Evolutionary conservation across 306 rosid species (phyloP).

Genomic region (Quercus dentata): DNA sequence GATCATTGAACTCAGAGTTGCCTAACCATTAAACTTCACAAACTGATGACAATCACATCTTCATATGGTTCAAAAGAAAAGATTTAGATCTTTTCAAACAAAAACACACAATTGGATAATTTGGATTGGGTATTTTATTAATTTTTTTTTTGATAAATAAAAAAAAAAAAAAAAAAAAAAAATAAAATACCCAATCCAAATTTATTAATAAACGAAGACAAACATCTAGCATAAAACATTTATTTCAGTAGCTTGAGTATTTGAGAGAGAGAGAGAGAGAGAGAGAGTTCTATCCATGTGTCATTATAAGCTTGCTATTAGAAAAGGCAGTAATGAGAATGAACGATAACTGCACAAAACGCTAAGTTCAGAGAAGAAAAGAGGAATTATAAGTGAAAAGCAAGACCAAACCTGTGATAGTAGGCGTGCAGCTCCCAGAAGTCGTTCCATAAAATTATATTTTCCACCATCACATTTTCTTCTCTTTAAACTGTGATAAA

Average conservation of each 20-base stretch:
- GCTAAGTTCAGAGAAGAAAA: neutral
- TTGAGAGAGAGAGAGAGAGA: neutral
- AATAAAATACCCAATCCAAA: too few relatives aligned
- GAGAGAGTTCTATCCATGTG: neutral
- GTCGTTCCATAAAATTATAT: conserved; percentile 71
- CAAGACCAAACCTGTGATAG: conserved; percentile 53
- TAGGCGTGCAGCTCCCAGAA: conserved; percentile 75
- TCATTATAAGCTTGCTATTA: neutral
- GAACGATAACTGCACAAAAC: neutral
- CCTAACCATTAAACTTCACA: neutral
- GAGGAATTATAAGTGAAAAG: neutral
- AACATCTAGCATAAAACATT: neutral
- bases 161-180: too few relatives aligned
- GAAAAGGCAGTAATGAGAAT: neutral
- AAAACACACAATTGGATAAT: neutral
- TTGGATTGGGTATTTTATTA: neutral
- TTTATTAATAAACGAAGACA: neutral
- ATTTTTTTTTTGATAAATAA: too few relatives aligned
- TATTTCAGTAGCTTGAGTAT: neutral
- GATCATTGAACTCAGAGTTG: neutral
- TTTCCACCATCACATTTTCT: conserved; percentile 61
- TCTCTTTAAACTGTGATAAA: conserved; percentile 64
- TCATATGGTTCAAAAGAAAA: neutral
- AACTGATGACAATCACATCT: neutral
- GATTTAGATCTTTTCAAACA: neutral